Evolutionary conservation across 257 asterid species (phyloP).

Genomic region (Nyctanthes arbortristis): DNA sequence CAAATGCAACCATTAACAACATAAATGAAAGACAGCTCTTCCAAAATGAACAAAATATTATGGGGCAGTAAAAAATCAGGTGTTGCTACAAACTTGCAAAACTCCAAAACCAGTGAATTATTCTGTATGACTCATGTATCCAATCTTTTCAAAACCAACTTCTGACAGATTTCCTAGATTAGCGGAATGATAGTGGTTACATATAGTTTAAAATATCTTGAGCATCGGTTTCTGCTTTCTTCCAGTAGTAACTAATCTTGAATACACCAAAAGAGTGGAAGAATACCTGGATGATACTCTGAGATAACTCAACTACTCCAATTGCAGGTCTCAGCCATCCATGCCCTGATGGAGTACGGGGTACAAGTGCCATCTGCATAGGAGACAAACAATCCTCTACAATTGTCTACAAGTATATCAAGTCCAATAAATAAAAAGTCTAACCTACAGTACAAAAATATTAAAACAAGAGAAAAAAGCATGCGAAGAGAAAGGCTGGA

Average conservation of each 20-base stretch:
- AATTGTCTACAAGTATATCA: conserved; percentile 15
- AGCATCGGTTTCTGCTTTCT: not conserved
- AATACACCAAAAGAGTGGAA: conserved; percentile 9
- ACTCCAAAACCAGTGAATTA: not conserved
- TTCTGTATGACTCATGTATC: not conserved
- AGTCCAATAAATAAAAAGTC: conserved; percentile 1
- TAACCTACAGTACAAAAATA: not conserved
- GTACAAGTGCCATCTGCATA: conserved; percentile 89
- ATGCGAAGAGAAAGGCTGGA: not conserved
- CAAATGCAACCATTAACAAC: not conserved
- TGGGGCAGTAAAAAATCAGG: not conserved
- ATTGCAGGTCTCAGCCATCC: conserved; percentile 99
- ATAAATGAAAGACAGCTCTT: not conserved
- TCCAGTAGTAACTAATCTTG: conserved; percentile 17
- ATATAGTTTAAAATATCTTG: conserved; percentile 17
- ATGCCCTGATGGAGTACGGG: conserved; percentile 83
- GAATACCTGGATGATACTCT: conserved; percentile 86
- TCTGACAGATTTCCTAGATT: not conserved
- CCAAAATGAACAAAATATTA: not conserved
- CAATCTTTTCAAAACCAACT: not conserved
- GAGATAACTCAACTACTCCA: conserved; percentile 94
- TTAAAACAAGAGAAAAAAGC: conserved; percentile 6
- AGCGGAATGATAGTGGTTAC: not conserved
- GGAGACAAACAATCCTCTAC: conserved; percentile 13
- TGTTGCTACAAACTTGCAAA: not conserved